Conservation (phyloP, 805 yeast genomes). For the Metschnikowia amazonensis region DNA sequence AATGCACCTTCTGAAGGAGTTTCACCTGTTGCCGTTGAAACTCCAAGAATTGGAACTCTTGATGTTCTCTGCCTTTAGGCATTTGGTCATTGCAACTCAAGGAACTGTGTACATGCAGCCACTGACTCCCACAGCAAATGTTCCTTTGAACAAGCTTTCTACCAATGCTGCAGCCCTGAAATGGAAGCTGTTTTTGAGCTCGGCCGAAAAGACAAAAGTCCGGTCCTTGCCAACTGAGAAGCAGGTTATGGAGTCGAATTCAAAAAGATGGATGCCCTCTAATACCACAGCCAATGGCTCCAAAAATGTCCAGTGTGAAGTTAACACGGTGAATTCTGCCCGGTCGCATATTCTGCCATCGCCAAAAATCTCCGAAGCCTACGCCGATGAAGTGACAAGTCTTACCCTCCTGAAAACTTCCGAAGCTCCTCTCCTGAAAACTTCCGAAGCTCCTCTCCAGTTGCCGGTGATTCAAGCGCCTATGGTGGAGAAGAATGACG, state of each 20-base stretch:
- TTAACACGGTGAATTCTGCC: constrained; percentile 1
- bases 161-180: not conserved
- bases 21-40: constrained; percentile 4
- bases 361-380: constrained; percentile 5
- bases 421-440: not conserved
- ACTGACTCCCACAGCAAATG: not conserved
- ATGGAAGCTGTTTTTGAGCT: not conserved
- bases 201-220: not conserved
- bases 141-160: not conserved
- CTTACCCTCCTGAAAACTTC: not conserved
- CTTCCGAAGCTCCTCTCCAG: not conserved
- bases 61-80: not conserved
- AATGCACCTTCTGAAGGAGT: constrained; percentile 2
- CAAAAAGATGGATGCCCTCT: constrained; percentile 3
- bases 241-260: not conserved
- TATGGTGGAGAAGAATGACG: not conserved
- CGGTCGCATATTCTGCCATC: constrained; percentile 2
- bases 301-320: not conserved
- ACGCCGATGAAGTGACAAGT: not conserved
- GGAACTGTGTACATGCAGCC: not conserved
- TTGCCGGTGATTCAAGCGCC: not conserved
- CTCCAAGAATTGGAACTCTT: constrained; percentile 4
- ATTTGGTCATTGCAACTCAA: constrained; percentile 1
- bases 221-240: not conserved
- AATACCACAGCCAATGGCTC: not conserved